phyloP scores from a whole-genome alignment of 2,329 filamentous ascomycete species.

The Fusarium musae region DNA sequence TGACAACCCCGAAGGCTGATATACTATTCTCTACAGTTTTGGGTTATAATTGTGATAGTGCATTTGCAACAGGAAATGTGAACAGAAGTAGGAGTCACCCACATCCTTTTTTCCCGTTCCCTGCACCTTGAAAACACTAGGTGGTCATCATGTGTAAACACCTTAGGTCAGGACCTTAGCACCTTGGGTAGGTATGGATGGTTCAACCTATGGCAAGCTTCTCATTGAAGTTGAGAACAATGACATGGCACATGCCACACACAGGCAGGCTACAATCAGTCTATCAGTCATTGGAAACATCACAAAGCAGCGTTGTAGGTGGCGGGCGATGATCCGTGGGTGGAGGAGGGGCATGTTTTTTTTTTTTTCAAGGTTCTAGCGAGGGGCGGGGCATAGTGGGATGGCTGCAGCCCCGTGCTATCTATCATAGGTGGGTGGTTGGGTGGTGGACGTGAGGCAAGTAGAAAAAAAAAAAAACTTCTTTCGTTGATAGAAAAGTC shows the following conservation, averaged over 20 bases:
- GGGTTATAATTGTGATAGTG: not conserved
- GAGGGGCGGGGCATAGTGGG: constrained; percentile 25
- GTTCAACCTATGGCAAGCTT: not conserved
- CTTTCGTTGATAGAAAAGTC: not conserved
- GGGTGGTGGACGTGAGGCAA: not conserved
- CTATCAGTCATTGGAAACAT: constrained; percentile 16
- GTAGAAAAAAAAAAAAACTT: constrained; percentile 21
- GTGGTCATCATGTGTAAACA: not conserved
- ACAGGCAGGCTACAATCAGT: not conserved
- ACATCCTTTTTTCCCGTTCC: not conserved
- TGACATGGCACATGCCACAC: constrained; percentile 2
- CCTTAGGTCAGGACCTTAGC: not conserved
- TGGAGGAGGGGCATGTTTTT: constrained; percentile 22
- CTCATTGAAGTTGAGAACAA: not conserved
- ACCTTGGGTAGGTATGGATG: not conserved
- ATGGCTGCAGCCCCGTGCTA: not conserved
- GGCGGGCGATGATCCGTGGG: constrained; percentile 24
- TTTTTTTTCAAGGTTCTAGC: constrained; percentile 5
- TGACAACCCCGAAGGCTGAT: not conserved
- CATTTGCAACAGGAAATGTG: not conserved
- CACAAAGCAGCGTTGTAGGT: constrained; percentile 18
- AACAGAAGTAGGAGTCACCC: not conserved
- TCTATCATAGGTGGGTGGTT: not conserved
- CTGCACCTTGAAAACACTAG: not conserved
- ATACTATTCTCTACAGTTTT: not conserved